These are phyloP conservation scores for Rhododendron ovatum DNA, from an alignment of 148 eudicot species.

Conservation along the genomic window DNA sequence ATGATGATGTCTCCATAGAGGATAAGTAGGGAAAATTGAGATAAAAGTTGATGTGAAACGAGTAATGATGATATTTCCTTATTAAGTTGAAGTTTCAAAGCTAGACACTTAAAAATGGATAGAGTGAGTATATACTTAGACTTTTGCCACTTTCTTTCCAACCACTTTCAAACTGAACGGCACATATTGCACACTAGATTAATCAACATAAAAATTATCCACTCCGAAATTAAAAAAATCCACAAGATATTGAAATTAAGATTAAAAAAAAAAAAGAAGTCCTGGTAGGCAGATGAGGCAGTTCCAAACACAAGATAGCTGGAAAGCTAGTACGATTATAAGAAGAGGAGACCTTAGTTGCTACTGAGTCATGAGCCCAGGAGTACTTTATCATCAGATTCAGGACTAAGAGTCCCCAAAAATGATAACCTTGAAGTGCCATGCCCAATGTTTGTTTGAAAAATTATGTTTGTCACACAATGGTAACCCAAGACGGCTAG, in stretches of 20 bases:
- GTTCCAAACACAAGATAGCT: not conserved
- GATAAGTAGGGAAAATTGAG: no score
- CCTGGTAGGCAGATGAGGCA: slow-evolving; percentile 1
- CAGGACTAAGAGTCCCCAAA: not conserved
- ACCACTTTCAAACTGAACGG: slow-evolving; percentile 1
- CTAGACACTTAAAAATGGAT: no score
- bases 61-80: no score
- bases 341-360: not conserved
- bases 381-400: not conserved
- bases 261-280: not conserved
- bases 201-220: not conserved
- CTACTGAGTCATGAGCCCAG: not conserved
- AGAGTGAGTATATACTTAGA: not conserved
- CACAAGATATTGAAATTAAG: not conserved
- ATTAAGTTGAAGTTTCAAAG: no score
- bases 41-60: no score
- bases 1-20: no score
- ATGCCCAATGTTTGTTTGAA: not conserved
- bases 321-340: not conserved
- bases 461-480: not conserved
- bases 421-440: not conserved
- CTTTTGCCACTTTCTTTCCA: not conserved
- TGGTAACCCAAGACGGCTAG: no score
- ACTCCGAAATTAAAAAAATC: not conserved
- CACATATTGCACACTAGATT: not conserved